Base-by-base conservation (phyloP, 768 basidiomycete genomes). In the Trametes villosa region DNA sequence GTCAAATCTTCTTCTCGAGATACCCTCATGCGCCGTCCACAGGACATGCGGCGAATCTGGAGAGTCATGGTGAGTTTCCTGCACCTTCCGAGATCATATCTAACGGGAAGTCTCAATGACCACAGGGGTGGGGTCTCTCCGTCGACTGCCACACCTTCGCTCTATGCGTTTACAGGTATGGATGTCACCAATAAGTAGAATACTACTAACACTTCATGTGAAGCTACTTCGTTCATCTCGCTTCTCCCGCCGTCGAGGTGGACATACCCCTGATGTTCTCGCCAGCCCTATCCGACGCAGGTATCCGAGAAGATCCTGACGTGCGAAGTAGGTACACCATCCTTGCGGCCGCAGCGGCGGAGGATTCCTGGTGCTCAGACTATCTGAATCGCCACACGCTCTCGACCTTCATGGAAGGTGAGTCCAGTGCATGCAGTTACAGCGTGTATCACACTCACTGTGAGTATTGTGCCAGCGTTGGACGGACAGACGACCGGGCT, bases 331-430 rank as follows among this genome's bases (percentile, higher is more conserved):
- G 48, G 4, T 50, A 33, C 29, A 50, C 48, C 20, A 50, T 33
- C 1, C 48, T n/a, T n/a, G n/a, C 48, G 11, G 31, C 31, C 3
- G 48, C 48, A 2, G 48, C 48, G n/a, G 48, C 48, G 5, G 31
- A 34, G 4, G 48, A 50, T 24, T 31, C 31, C 5, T 50, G 48
- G 48, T 50, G 48, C 15, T 33, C 36, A 3, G 36, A 50, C 11
- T 50, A 50, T n/a, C 36, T 50, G 31, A 50, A 34, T 33, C 36
- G 36, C 22, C 17, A 33, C 31, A 50, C 48, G n/a, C 48, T 50
- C 31, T 55, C 42, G 33, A 55, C 44, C 11, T 55, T 55, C 53
- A 46, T 55, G 31, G 53, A 55, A 34, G 53, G 53, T 47, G 24
- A 13, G 42, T 9, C 9, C n/a, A n/a, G n/a, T n/a, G n/a, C n/a